Base-by-base conservation (phyloP, 1,284 basidiomycete species). In the Puccinia coronata region DNA sequence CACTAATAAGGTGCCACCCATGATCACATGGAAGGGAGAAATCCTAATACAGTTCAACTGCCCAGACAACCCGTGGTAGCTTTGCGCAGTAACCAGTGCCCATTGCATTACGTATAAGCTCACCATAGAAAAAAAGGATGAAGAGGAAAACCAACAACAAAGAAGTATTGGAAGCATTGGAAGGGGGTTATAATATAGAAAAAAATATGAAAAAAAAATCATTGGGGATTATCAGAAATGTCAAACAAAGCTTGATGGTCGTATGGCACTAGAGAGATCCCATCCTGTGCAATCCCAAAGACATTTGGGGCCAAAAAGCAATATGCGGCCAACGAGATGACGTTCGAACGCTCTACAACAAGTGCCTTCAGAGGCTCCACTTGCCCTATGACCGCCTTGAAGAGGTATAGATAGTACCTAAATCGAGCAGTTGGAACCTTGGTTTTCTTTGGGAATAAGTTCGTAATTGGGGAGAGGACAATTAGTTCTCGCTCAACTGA, bases 391-490 rank as follows among this genome's bases (percentile, higher is more conserved):
- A 77, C 74, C 25, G 31, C 28, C 2, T 39, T 39, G 28, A 28
- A 53, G 1, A 77, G 61, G 49, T 49, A 77, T 5, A 65, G 16
- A 3, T 65, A 12, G 59, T 65, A 77, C 9, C 74, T 41, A 43
- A 77, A 77, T 18, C 4, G 23, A 14, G 12, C 4, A n/a, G 74
- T 39, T 49, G 74, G 74, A 23, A 65, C 18, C 14, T 11, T 16
- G 16, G 1, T 9, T 61, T 28, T 36, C 23, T 77, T 77, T 6
- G 74, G 59, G 43, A 49, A 77, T n/a, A 3, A 23, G 39, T 77
- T 67, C 4, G 31, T 67, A n/a, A 77, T 65, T 1, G n/a, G 39
- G 5, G 18, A 28, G 39, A 77, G 14, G 9, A 77, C 23, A 6
- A 77, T 9, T 31, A 55, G 16, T 18, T 31, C 70, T 14, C 49